Evolutionary conservation across 495 filamentous ascomycete genomes (phyloP).

Genomic region (Trichoderma orchidacearum): DNA sequence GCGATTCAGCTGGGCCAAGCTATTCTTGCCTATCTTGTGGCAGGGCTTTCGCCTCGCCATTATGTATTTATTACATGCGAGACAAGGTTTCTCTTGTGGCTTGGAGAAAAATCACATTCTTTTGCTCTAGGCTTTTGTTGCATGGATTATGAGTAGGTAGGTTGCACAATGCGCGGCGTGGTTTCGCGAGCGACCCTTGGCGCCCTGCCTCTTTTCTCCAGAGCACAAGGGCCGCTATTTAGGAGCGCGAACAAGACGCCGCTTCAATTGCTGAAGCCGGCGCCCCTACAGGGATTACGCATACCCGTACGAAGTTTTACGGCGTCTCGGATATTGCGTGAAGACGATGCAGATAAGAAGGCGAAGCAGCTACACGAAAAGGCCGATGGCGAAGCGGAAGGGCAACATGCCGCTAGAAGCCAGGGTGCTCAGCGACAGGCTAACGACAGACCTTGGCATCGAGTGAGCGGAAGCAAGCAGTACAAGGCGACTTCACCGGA

Average conservation of each 20-base stretch:
- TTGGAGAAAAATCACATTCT: no score
- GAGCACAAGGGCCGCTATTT: neutral
- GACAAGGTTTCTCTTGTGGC: no score
- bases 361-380: conserved; percentile 22
- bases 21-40: no score
- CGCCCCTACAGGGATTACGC: neutral
- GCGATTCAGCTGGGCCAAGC: no score
- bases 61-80: neutral
- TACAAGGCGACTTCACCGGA: conserved; percentile 27
- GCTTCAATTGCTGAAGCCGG: neutral
- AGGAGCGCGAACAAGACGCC: no score
- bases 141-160: neutral
- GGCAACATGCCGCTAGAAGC: conserved; percentile 19
- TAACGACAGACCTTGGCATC: conserved; percentile 50
- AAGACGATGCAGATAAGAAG: conserved; percentile 11
- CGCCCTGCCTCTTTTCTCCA: neutral
- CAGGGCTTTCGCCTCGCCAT: no score
- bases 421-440: conserved; percentile 13
- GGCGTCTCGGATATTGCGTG: neutral
- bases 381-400: conserved; percentile 20
- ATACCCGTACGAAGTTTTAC: neutral
- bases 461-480: conserved; percentile 46
- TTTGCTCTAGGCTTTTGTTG: no score
- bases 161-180: neutral
- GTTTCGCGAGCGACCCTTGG: neutral